These are phyloP conservation scores for Fragaria iinumae DNA, from an alignment of 306 rosid species.

Conservation along the genomic window DNA sequence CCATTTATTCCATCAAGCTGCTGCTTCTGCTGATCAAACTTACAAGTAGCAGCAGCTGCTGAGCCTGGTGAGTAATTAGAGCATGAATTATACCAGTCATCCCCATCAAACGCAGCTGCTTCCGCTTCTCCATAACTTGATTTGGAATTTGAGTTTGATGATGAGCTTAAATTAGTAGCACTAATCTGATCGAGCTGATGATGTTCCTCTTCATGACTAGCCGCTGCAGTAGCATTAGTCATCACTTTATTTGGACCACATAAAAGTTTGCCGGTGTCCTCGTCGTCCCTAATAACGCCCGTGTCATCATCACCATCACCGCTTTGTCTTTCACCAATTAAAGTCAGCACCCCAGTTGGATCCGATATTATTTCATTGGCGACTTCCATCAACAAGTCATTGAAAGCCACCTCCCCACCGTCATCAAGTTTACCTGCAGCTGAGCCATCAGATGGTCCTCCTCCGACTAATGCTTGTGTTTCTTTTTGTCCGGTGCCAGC, in stretches of 20 bases:
- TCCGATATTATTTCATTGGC: slow-evolving; percentile 14
- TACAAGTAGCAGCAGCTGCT: neutral
- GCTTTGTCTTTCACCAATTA: slow-evolving; percentile 38
- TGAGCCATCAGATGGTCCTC: neutral
- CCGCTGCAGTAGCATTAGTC: neutral
- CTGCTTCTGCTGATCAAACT: neutral
- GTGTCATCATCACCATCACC: neutral
- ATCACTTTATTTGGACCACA: neutral
- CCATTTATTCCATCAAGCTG: neutral
- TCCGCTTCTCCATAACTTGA: neutral
- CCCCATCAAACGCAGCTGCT: slow-evolving; percentile 2
- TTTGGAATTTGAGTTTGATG: neutral
- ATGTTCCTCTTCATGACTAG: neutral
- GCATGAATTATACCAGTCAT: slow-evolving; percentile 4
- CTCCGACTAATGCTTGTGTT: neutral
- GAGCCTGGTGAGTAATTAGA: neutral
- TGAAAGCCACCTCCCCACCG: slow-evolving; percentile 12
- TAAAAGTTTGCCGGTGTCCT: slow-evolving; percentile 4
- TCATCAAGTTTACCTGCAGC: neutral
- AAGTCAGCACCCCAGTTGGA: slow-evolving; percentile 30
- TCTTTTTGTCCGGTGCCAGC: neutral
- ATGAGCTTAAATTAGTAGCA: slow-evolving; percentile 4
- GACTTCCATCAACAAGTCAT: slow-evolving; percentile 27
- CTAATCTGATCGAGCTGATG: neutral
- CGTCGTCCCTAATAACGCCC: neutral